phyloP scores from a whole-genome alignment of 495 filamentous ascomycete species.

The Tuber umbilicatum region DNA sequence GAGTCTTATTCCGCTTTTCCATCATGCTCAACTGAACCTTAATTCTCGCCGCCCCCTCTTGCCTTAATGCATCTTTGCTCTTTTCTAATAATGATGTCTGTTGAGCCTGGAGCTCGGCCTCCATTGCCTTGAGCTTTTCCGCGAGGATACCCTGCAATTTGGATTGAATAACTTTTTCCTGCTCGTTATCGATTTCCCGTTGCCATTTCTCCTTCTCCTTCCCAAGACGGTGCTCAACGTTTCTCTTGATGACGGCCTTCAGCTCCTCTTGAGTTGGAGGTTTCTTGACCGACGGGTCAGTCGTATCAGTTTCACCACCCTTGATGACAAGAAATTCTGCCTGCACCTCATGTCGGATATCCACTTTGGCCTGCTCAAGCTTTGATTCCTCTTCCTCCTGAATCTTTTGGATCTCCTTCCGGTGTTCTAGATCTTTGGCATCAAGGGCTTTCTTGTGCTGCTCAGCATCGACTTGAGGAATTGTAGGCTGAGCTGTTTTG shows the following conservation, averaged over 20 bases:
- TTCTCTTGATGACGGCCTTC: conserved; percentile 41
- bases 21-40: conserved; percentile 74
- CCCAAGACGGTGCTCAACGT: conserved; percentile 38
- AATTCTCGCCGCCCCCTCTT: conserved; percentile 58
- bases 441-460: conserved; percentile 24
- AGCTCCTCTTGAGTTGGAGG: conserved; percentile 33
- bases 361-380: conserved; percentile 27
- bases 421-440: conserved; percentile 33
- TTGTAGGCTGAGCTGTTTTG: neutral
- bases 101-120: conserved; percentile 44
- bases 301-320: conserved; percentile 15
- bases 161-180: conserved; percentile 41
- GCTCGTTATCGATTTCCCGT: conserved; percentile 43
- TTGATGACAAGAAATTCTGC: conserved; percentile 25
- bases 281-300: conserved; percentile 25
- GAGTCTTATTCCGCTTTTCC: conserved; percentile 58
- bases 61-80: conserved; percentile 51
- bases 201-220: conserved; percentile 39
- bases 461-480: conserved; percentile 7
- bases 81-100: conserved; percentile 50
- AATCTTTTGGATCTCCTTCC: conserved; percentile 29
- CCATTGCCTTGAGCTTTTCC: conserved; percentile 42
- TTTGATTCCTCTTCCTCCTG: conserved; percentile 31
- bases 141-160: conserved; percentile 24
- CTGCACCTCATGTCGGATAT: conserved; percentile 31